Conservation (phyloP, 2,329 filamentous ascomycete species). For the Aspergillus ochraceus region DNA sequence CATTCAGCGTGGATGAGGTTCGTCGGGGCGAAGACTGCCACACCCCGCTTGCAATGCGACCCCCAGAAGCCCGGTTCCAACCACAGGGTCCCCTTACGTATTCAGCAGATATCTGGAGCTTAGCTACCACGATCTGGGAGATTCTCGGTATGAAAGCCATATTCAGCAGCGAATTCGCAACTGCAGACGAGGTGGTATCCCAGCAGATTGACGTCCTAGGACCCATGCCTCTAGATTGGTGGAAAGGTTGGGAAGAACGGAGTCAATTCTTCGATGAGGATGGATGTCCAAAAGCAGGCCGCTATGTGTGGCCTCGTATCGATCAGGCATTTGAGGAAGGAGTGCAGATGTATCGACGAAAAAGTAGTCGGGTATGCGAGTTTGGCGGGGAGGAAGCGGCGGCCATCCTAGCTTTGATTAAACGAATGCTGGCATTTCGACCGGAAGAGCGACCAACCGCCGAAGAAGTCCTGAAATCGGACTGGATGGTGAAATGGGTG, state of each 20-base stretch:
- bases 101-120: slow-evolving; percentile 29
- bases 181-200: slow-evolving; percentile 18
- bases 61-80: slow-evolving; percentile 20
- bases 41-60: slow-evolving; percentile 15
- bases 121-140: slow-evolving; percentile 28
- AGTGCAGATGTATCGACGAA: slow-evolving; percentile 16
- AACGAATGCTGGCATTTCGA: not conserved
- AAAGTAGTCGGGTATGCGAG: not conserved
- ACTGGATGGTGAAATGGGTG: not conserved
- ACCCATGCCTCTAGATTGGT: slow-evolving; percentile 19
- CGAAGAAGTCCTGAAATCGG: no score
- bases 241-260: slow-evolving; percentile 18
- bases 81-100: slow-evolving; percentile 18
- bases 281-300: slow-evolving; percentile 19
- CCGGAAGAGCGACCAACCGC: no score
- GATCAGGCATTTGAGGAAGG: slow-evolving; percentile 10
- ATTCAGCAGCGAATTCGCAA: slow-evolving; percentile 17
- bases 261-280: slow-evolving; percentile 15
- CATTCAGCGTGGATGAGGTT: slow-evolving; percentile 18
- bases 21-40: slow-evolving; percentile 25
- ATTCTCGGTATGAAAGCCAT: slow-evolving; percentile 27
- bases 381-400: not conserved
- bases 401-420: not conserved
- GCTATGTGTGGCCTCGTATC: slow-evolving; percentile 11
- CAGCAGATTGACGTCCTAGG: slow-evolving; percentile 26